A percentile compares a stretch with the other conserved stretches of the same genome.
phyloP scores from a whole-genome alignment of 768 basidiomycete genomes.

The Lactifluus pinguis region DNA sequence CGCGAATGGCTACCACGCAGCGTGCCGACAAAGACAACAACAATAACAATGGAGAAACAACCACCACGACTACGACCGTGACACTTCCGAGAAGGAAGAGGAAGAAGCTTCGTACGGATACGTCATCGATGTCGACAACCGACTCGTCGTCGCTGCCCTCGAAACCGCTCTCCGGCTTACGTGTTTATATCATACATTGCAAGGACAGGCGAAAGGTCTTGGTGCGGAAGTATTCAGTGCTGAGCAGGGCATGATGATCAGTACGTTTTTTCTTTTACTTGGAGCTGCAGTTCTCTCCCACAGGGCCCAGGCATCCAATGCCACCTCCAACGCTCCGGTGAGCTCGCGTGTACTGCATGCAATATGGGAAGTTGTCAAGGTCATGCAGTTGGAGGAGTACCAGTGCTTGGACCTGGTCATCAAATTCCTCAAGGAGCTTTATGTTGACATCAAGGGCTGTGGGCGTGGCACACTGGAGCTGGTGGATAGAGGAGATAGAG shows the following conservation, averaged over 20 bases:
- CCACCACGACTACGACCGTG: too few relatives aligned
- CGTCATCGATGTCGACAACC: conserved; percentile 22
- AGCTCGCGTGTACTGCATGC: conserved; percentile 79
- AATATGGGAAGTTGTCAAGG: conserved; percentile 84
- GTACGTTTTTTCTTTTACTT: conserved; percentile 30
- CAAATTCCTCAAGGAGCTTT: conserved; percentile 85
- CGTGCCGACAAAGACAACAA: not conserved
- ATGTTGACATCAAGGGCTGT: too few relatives aligned
- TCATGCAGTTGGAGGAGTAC: conserved; percentile 92
- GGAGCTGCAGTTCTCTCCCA: conserved; percentile 82
- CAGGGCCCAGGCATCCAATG: conserved; percentile 49
- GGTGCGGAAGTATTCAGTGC: conserved; percentile 65
- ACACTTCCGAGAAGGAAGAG: conserved; percentile 31
- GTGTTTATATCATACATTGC: conserved; percentile 80
- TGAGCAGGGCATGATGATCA: conserved; percentile 73
- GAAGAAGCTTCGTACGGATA: conserved; percentile 33
- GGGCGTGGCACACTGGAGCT: too few relatives aligned
- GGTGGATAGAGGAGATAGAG: too few relatives aligned
- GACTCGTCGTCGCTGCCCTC: conserved; percentile 30
- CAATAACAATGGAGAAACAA: too few relatives aligned
- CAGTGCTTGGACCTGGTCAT: conserved; percentile 94
- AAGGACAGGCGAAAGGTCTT: conserved; percentile 58
- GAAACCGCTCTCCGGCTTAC: conserved; percentile 48
- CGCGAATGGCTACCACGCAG: conserved; percentile 28
- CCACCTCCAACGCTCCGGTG: conserved; percentile 29